phyloP scores from a whole-genome alignment of 371 early-diverging fungal genomes.

The Rhizomucor pusillus region DNA sequence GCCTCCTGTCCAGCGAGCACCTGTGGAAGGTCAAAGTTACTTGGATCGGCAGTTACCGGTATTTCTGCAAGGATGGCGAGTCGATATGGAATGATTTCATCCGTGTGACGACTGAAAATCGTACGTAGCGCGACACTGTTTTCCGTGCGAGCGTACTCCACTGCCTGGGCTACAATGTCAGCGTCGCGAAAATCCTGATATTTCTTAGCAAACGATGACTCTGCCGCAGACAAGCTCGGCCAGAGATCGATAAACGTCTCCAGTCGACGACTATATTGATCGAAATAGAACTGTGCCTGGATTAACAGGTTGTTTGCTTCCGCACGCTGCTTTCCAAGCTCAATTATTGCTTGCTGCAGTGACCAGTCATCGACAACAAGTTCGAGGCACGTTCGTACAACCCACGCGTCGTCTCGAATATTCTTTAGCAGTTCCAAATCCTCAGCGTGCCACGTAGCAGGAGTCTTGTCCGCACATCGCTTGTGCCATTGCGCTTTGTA shows the following conservation, averaged over 20 bases:
- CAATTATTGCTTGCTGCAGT: constrained; percentile 44
- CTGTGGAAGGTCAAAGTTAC: constrained; percentile 43
- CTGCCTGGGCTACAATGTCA: constrained; percentile 60
- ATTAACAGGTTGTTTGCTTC: constrained; percentile 24
- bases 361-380: constrained; percentile 25
- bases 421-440: constrained; percentile 51
- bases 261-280: constrained; percentile 68
- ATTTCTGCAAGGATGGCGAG: constrained; percentile 62
- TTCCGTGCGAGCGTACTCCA: constrained; percentile 58
- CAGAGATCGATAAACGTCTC: constrained; percentile 59
- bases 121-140: constrained; percentile 57
- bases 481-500: constrained; percentile 63
- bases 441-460: constrained; percentile 20
- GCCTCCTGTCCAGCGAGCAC: constrained; percentile 33
- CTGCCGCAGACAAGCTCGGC: constrained; percentile 15
- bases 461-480: constrained; percentile 21
- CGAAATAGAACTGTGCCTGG: constrained; percentile 50
- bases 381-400: constrained; percentile 52
- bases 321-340: constrained; percentile 54
- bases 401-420: constrained; percentile 65
- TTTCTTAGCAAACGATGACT: constrained; percentile 17
- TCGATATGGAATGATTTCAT: constrained; percentile 57
- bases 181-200: constrained; percentile 65
- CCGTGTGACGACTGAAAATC: constrained; percentile 63
- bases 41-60: constrained; percentile 59